Evolutionary conservation across 768 basidiomycete species (phyloP), one percentile per base, ranked within the genome.

Genomic region (Panaeolus cyanescens): DNA sequence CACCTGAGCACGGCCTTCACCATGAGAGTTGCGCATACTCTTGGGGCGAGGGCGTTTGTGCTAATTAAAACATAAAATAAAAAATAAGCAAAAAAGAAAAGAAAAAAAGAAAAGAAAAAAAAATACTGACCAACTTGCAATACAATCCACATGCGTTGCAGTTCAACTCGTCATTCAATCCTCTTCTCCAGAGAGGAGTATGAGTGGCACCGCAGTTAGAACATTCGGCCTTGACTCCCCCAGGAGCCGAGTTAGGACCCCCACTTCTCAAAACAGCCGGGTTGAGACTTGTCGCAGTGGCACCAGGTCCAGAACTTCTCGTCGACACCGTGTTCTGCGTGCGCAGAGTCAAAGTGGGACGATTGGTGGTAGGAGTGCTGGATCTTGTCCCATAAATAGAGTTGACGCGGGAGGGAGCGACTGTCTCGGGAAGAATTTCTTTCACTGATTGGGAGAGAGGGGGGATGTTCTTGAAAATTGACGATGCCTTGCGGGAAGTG

Each of bases 101-200:
- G 37, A 62, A 60, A 17, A 30, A 28, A 53, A 39, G 58, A 40
- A 10, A 30, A 62, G n/a, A n/a, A 59, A 30, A 32, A 28, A 59
- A 20, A 19, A 57, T 45, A 82, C 86, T 55, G 68, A 90, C 92
- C 75, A 92, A 71, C 70, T 94, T 94, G 73, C 91, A 95, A 70
- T 95, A 95, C 39, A 94, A 75, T 4, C 92, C 93, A 64, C 92
- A 94, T 0, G 92, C 92, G 66, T 95, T 94, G 70, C 93, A 94
- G 67, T 95, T 95, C 60, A 95, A 73, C 75, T 95, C 92, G 64
- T 95, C 93, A 63, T 93, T 94, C 66, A 95, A 73, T 0, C 92
- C 93, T 2, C 92, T 83, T 17, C 93, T 80, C 92, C 93, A 95
- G 28, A 95, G 83, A 6, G 93, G 92, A 0, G 93, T 94, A 64